Conservation (phyloP, 2,329 filamentous ascomycete genomes). For the Colletotrichum simmondsii region DNA sequence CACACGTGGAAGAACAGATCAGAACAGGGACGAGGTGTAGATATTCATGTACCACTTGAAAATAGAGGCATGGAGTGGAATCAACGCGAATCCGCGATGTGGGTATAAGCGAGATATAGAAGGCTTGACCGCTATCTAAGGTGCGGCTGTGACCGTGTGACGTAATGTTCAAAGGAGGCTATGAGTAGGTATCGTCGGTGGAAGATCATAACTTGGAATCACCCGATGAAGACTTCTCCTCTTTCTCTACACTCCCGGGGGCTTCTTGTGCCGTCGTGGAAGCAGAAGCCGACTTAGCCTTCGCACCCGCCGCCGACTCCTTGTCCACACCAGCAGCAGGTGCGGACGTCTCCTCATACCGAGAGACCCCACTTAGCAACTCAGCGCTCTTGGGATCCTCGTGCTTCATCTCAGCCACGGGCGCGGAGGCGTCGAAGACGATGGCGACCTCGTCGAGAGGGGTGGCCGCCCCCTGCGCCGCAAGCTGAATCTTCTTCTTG, state of each 20-base stretch:
- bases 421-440: conserved; percentile 18
- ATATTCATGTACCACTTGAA: not conserved
- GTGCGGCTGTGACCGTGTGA: not conserved
- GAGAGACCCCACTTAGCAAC: not conserved
- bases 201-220: conserved; percentile 16
- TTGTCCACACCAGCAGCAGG: not conserved
- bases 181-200: not conserved
- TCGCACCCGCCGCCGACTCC: not conserved
- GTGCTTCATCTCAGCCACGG: conserved; percentile 16
- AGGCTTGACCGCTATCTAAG: conserved; percentile 6
- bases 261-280: not conserved
- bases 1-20: not conserved
- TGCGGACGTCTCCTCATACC: conserved; percentile 5
- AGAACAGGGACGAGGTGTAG: not conserved
- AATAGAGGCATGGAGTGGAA: not conserved
- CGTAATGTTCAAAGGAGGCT: not conserved
- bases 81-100: not conserved
- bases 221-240: not conserved
- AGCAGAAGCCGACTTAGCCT: not conserved
- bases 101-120: conserved; percentile 23
- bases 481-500: conserved; percentile 31
- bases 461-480: conserved; percentile 17
- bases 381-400: not conserved
- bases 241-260: not conserved
- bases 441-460: conserved; percentile 29